Percentiles rank a stretch among this genome's conserved stretches.
These are phyloP conservation scores for Symbiodinium natans DNA, from an alignment of 73 alveolate genomes.

Conservation along the genomic window DNA sequence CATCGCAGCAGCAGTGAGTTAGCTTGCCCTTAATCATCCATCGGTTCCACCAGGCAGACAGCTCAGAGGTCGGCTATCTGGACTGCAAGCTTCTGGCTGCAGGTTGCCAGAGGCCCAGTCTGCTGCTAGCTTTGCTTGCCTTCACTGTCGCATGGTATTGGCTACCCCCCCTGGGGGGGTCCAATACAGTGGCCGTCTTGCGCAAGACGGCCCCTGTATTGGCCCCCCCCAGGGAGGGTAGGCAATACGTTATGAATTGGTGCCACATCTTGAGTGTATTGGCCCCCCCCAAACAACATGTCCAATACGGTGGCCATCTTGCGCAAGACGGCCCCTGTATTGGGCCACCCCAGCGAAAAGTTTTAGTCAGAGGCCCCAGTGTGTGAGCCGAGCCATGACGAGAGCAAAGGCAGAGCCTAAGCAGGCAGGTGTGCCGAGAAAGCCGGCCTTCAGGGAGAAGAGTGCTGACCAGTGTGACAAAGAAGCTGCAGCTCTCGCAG, in stretches of 20 bases:
- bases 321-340: background rate
- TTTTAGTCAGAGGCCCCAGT: background rate
- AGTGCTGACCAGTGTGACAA: too few relatives aligned
- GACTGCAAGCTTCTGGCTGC: too few relatives aligned
- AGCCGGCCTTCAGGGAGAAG: background rate
- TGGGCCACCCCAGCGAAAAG: background rate
- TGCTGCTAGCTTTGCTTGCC: too few relatives aligned
- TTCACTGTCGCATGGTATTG: too few relatives aligned
- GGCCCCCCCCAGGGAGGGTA: background rate
- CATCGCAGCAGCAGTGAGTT: too few relatives aligned
- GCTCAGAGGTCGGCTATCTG: too few relatives aligned
- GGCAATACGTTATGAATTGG: background rate
- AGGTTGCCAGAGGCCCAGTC: too few relatives aligned
- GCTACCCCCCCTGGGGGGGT: too few relatives aligned
- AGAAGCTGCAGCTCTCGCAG: too few relatives aligned
- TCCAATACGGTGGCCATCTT: background rate
- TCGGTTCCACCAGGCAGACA: too few relatives aligned
- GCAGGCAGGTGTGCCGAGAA: background rate
- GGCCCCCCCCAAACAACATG: background rate
- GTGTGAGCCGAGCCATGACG: background rate
- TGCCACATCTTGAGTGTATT: background rate
- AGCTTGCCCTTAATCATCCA: too few relatives aligned
- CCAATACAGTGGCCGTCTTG: background rate
- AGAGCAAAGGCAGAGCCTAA: background rate
- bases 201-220: background rate